Percentiles rank a stretch among this genome's conserved stretches.
Evolutionary conservation across 164 flowering plant species (phyloP).

Genomic region (Chloranthus sessilifolius): DNA sequence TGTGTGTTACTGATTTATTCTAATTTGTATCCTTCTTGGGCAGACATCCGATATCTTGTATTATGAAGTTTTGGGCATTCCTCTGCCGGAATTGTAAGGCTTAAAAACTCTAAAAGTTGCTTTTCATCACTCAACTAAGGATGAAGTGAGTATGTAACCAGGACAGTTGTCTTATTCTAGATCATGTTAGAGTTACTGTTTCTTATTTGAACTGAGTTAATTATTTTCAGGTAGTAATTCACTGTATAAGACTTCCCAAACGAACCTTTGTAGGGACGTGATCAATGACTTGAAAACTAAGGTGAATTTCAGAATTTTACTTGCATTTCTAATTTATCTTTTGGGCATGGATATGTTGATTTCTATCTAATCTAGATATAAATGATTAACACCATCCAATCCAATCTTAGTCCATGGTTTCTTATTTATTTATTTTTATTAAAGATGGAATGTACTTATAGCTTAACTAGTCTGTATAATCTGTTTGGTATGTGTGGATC

Average conservation of each 20-base stretch:
- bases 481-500: no score
- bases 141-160: constrained; percentile 49
- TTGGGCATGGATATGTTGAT: no score
- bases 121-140: constrained; percentile 77
- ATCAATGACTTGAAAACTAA: constrained; percentile 75
- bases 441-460: no score
- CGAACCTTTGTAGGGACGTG: constrained; percentile 89
- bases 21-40: constrained; percentile 12
- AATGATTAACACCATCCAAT: no score
- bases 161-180: neutral
- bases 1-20: no score
- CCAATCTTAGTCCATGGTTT: no score
- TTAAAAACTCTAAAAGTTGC: constrained; percentile 86
- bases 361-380: no score
- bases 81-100: constrained; percentile 89
- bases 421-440: no score
- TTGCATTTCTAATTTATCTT: no score
- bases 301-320: no score
- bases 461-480: no score
- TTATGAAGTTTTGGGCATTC: constrained; percentile 92
- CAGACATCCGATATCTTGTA: constrained; percentile 89
- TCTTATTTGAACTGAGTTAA: no score
- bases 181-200: neutral
- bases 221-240: constrained; percentile 67
- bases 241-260: constrained; percentile 80